phyloP scores from a whole-genome alignment of 2,329 filamentous ascomycete species.

The Pseudogymnoascus destructans region DNA sequence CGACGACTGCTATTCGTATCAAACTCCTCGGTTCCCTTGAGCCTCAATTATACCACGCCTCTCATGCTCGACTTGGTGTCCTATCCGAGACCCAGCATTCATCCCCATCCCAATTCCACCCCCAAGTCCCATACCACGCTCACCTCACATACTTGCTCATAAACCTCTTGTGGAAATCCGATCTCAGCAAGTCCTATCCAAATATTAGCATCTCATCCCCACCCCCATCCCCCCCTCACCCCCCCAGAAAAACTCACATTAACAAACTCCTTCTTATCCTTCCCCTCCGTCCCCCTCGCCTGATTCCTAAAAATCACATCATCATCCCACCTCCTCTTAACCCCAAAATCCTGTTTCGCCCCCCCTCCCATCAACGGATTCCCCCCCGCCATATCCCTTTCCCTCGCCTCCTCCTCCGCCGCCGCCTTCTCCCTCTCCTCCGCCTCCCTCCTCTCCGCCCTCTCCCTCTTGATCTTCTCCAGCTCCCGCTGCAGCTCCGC shows the following conservation, averaged over 20 bases:
- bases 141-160: constrained; percentile 46
- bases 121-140: neutral
- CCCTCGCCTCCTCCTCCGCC: constrained; percentile 68
- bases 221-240: constrained; percentile 10
- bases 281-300: constrained; percentile 85
- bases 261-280: constrained; percentile 88
- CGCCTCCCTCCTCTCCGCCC: constrained; percentile 62
- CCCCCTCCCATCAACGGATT: constrained; percentile 63
- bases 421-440: constrained; percentile 69
- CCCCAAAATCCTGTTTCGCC: constrained; percentile 63
- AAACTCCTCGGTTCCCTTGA: neutral
- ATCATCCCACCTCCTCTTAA: constrained; percentile 90
- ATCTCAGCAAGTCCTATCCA: constrained; percentile 65
- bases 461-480: constrained; percentile 82
- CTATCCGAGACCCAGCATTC: neutral
- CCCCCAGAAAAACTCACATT: constrained; percentile 48
- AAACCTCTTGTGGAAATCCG: constrained; percentile 95
- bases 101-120: neutral
- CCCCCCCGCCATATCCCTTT: constrained; percentile 78
- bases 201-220: constrained; percentile 11
- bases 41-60: neutral
- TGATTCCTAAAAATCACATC: constrained; percentile 99
- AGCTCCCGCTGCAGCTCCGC: constrained; percentile 85
- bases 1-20: neutral
- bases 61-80: neutral